Conservation (phyloP, 1,139 yeast species). For the Candida dubliniensis region DNA sequence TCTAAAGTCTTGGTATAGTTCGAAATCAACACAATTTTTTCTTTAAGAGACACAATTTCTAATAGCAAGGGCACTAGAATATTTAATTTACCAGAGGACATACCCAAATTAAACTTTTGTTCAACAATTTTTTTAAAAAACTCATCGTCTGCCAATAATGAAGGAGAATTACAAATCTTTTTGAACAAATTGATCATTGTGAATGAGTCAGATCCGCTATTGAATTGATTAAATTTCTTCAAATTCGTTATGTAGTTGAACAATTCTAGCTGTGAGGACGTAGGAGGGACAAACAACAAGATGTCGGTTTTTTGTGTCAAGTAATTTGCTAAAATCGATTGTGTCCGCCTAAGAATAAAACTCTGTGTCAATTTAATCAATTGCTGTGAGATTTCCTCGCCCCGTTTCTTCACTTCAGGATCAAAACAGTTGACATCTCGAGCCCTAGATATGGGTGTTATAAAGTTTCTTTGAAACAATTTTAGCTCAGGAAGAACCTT, state of each 20-base stretch:
- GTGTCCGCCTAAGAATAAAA: constrained; percentile 77
- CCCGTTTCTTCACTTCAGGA: constrained; percentile 49
- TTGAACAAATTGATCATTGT: constrained; percentile 73
- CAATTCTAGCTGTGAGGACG: constrained; percentile 54
- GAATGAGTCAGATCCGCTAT: constrained; percentile 46
- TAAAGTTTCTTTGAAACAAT: constrained; percentile 63
- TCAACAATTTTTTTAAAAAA: constrained; percentile 25
- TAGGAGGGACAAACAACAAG: constrained; percentile 79
- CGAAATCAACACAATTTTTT: constrained; percentile 84
- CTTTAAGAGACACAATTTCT: constrained; percentile 44
- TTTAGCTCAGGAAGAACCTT: constrained; percentile 68
- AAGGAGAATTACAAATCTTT: constrained; percentile 83
- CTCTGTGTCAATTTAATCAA: constrained; percentile 61
- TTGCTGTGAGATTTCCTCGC: constrained; percentile 61
- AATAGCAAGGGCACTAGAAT: constrained; percentile 54
- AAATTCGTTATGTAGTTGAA: constrained; percentile 47
- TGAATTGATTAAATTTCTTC: constrained; percentile 8
- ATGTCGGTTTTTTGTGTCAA: constrained; percentile 78
- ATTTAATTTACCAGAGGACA: constrained; percentile 56
- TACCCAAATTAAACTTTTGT: constrained; percentile 9
- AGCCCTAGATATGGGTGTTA: constrained; percentile 70
- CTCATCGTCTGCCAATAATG: constrained; percentile 49
- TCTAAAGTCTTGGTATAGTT: constrained; percentile 89
- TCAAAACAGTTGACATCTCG: constrained; percentile 71
- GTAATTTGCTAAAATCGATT: constrained; percentile 58